Conservation (phyloP, 1,284 basidiomycete genomes). For the Ganoderma resinaceum region DNA sequence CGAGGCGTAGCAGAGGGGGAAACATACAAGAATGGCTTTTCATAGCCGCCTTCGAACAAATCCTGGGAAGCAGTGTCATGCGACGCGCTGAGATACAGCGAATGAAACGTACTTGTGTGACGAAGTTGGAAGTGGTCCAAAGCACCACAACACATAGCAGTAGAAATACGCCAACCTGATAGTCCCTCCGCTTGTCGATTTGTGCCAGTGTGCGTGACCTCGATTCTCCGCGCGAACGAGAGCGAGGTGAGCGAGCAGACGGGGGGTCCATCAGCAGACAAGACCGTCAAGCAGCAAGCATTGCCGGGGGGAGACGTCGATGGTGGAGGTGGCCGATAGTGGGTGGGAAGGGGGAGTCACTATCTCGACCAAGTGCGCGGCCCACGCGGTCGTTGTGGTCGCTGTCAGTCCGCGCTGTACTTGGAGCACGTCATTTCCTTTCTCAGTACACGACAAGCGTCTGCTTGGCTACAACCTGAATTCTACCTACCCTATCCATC, state of each 20-base stretch:
- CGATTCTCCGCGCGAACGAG: slow-evolving; percentile 26
- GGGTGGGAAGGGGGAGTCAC: background rate
- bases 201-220: slow-evolving; percentile 25
- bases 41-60: slow-evolving; percentile 74
- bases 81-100: background rate
- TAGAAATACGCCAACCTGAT: slow-evolving; percentile 74
- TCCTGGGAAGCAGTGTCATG: slow-evolving; percentile 49
- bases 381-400: too few relatives aligned
- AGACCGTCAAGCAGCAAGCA: slow-evolving; percentile 6
- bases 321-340: background rate
- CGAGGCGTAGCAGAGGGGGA: background rate
- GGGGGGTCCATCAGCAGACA: slow-evolving; percentile 23
- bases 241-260: slow-evolving; percentile 17
- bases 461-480: background rate
- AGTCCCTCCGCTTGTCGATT: slow-evolving; percentile 51
- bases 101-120: slow-evolving; percentile 68
- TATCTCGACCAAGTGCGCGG: background rate
- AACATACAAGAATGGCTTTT: slow-evolving; percentile 82
- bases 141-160: slow-evolving; percentile 83
- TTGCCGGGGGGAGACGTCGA: background rate
- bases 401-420: too few relatives aligned
- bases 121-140: slow-evolving; percentile 84
- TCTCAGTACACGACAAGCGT: slow-evolving; percentile 4
- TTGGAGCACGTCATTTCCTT: slow-evolving; percentile 21
- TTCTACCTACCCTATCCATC: background rate